Evolutionary conservation across 352 stramenopile genomes (phyloP).

Genomic region (Phytophthora parvispora): DNA sequence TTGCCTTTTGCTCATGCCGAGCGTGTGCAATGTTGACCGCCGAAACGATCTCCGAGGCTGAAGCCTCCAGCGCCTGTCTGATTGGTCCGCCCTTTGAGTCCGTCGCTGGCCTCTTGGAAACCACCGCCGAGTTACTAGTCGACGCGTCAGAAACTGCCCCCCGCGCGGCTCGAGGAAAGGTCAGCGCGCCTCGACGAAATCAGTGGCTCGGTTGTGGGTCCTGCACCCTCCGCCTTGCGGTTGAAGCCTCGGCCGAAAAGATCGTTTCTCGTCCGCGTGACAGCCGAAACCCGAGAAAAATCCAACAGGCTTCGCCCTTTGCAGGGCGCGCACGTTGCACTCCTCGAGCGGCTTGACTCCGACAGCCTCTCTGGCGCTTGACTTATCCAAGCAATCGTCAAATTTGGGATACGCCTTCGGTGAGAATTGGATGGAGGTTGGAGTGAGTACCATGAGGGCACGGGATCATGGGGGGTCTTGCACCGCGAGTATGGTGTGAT

Average conservation of each 20-base stretch:
- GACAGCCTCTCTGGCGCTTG: neutral
- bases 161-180: constrained; percentile 29
- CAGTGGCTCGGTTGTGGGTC: constrained; percentile 9
- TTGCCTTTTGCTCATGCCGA: constrained; percentile 1
- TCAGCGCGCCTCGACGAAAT: constrained; percentile 19
- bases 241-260: constrained; percentile 15
- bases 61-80: constrained; percentile 7
- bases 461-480: neutral
- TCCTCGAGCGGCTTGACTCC: neutral
- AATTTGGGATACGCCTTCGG: neutral
- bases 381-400: constrained; percentile 2
- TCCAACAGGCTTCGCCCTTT: constrained; percentile 1
- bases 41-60: constrained; percentile 18
- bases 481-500: neutral
- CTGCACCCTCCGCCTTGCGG: neutral
- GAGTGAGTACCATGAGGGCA: neutral
- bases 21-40: constrained; percentile 16
- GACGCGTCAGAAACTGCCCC: constrained; percentile 28
- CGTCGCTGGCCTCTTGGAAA: constrained; percentile 24
- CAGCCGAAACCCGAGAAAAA: constrained; percentile 25
- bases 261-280: constrained; percentile 24
- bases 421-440: neutral
- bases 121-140: constrained; percentile 11
- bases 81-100: constrained; percentile 22
- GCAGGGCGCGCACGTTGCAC: neutral